Percentiles rank a stretch among this genome's conserved stretches.
phyloP scores from a whole-genome alignment of 176 grass and related monocot species.

The Guadua angustifolia region DNA sequence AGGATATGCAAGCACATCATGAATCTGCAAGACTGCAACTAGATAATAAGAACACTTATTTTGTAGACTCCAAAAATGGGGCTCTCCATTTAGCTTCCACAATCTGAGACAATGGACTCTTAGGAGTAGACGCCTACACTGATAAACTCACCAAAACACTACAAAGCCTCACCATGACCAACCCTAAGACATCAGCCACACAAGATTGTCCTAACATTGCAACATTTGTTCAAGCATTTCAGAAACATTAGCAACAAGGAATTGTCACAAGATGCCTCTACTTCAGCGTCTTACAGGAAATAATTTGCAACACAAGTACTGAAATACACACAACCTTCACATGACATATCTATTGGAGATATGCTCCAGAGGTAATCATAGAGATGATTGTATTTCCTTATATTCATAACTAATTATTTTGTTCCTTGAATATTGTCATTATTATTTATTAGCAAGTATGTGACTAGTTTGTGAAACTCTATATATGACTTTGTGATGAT shows the following conservation, averaged over 20 bases:
- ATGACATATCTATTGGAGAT: too few relatives aligned
- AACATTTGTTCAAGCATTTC: neutral
- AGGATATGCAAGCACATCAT: neutral
- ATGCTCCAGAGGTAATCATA: too few relatives aligned
- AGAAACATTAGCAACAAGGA: neutral
- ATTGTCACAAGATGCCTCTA: neutral
- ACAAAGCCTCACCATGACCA: neutral
- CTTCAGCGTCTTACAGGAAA: neutral
- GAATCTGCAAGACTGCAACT: neutral
- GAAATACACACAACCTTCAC: too few relatives aligned
- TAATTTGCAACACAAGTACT: neutral
- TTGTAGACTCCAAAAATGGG: neutral
- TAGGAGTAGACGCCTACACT: neutral
- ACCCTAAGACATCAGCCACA: neutral
- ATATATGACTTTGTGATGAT: too few relatives aligned
- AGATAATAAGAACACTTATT: neutral
- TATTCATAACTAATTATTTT: too few relatives aligned
- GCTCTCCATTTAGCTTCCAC: neutral
- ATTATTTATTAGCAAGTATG: too few relatives aligned
- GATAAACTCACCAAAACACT: neutral
- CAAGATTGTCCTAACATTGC: neutral
- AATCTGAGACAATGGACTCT: neutral
- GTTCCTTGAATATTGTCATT: too few relatives aligned
- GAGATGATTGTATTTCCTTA: too few relatives aligned
- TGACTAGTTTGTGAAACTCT: too few relatives aligned